Conservation (phyloP, 257 asterid genomes). For the Ballota nigra region DNA sequence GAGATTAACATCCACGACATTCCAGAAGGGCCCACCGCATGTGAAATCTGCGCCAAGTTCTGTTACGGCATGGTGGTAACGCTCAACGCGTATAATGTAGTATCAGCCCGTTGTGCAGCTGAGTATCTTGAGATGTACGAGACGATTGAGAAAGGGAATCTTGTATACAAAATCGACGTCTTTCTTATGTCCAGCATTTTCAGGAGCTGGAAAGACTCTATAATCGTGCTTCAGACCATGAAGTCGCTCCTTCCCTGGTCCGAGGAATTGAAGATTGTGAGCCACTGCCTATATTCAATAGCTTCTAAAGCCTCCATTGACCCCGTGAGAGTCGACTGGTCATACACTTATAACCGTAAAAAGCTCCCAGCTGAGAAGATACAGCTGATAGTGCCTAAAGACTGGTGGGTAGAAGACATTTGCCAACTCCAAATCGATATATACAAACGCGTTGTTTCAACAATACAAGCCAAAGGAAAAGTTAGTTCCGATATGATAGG, state of each 20-base stretch:
- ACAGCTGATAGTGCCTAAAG: slow-evolving; percentile 58
- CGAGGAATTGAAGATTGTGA: slow-evolving; percentile 62
- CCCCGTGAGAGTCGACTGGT: slow-evolving; percentile 75
- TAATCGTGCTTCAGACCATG: slow-evolving; percentile 25
- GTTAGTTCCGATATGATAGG: slow-evolving; percentile 53
- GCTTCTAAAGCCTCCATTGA: slow-evolving; percentile 61
- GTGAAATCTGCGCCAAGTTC: slow-evolving; percentile 63
- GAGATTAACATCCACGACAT: slow-evolving; percentile 55
- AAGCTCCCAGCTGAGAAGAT: slow-evolving; percentile 54
- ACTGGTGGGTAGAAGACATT: slow-evolving; percentile 91
- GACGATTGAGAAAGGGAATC: slow-evolving; percentile 27
- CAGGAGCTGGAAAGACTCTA: slow-evolving; percentile 25
- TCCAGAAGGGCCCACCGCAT: slow-evolving; percentile 82
- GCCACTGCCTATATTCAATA: slow-evolving; percentile 62
- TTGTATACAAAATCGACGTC: slow-evolving; percentile 21
- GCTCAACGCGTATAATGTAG: slow-evolving; percentile 70
- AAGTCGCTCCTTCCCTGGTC: slow-evolving; percentile 66
- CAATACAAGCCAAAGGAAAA: slow-evolving; percentile 54
- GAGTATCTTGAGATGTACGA: slow-evolving; percentile 78
- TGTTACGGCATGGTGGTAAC: slow-evolving; percentile 46
- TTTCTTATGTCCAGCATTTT: slow-evolving; percentile 21
- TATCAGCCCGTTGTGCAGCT: slow-evolving; percentile 76
- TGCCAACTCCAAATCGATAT: slow-evolving; percentile 64
- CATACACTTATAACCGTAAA: slow-evolving; percentile 67
- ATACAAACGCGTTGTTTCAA: slow-evolving; percentile 50